Conservation (phyloP, 1,139 yeast genomes). For the Candida tetrigidarum region DNA sequence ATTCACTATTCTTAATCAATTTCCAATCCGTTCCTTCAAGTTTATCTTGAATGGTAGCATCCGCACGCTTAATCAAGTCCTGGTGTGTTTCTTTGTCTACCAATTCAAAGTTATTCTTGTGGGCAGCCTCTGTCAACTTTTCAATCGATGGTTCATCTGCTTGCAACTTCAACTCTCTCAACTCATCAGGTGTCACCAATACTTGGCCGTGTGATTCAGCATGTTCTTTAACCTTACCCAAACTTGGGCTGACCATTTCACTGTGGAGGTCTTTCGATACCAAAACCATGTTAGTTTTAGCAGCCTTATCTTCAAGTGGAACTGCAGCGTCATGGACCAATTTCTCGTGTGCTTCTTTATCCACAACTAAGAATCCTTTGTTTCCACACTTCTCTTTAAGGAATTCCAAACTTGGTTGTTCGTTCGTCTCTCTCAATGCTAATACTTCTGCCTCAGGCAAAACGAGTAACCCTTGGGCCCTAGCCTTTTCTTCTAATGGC, state of each 20-base stretch:
- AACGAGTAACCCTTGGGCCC: constrained; percentile 18
- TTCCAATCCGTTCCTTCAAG: constrained; percentile 28
- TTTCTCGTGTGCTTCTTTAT: constrained; percentile 12
- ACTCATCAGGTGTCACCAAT: constrained; percentile 23
- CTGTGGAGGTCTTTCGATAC: constrained; percentile 23
- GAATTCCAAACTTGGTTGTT: constrained; percentile 28
- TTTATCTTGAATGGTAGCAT: constrained; percentile 28
- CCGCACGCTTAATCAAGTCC: constrained; percentile 21
- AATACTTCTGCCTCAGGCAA: constrained; percentile 20
- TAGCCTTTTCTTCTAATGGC: constrained; percentile 26
- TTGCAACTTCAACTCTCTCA: constrained; percentile 20
- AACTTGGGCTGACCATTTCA: constrained; percentile 23
- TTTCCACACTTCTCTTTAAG: constrained; percentile 24
- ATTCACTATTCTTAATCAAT: constrained; percentile 28
- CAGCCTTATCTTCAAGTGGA: constrained; percentile 24
- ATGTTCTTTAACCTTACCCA: constrained; percentile 24
- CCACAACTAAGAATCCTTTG: constrained; percentile 19
- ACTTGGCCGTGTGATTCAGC: constrained; percentile 23
- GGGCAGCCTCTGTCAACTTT: constrained; percentile 19
- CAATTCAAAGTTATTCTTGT: constrained; percentile 2
- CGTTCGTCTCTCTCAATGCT: constrained; percentile 21
- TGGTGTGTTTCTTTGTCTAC: constrained; percentile 26
- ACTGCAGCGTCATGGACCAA: constrained; percentile 17
- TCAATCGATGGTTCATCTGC: constrained; percentile 18
- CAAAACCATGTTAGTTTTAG: constrained; percentile 22